phyloP scores from a whole-genome alignment of 192 early-diverging fungal species.

The Chytriomyces sp. region DNA sequence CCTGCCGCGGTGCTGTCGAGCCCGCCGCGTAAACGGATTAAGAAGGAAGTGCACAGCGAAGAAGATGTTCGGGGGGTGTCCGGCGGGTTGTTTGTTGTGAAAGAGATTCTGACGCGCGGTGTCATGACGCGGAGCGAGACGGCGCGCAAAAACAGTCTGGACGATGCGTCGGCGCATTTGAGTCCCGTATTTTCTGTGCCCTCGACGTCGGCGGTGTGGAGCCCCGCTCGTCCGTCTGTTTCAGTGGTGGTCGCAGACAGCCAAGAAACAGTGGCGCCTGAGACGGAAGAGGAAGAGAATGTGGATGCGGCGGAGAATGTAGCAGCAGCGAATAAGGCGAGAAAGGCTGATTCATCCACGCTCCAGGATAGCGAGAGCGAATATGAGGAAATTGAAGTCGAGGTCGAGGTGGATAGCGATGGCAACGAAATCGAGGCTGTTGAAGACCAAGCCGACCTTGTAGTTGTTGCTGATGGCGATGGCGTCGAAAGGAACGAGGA shows the following conservation, averaged over 20 bases:
- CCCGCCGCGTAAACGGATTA: too few species aligned
- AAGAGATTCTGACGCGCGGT: background rate
- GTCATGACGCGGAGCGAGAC: background rate
- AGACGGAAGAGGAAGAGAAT: background rate
- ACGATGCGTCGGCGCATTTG: background rate
- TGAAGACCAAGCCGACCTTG: background rate
- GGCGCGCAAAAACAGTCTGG: background rate
- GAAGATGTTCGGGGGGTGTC: too few species aligned
- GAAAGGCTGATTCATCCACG: background rate
- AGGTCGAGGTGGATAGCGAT: conserved; percentile 7
- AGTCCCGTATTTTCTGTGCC: background rate
- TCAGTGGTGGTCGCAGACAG: background rate
- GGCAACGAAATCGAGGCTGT: background rate
- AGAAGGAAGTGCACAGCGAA: too few species aligned
- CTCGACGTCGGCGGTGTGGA: background rate
- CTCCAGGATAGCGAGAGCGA: conserved; percentile 3
- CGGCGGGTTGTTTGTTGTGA: too few species aligned
- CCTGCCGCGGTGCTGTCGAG: too few species aligned
- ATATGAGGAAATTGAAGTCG: conserved; percentile 10
- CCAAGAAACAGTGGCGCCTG: background rate
- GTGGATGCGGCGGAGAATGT: background rate
- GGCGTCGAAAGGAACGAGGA: background rate
- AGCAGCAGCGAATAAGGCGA: background rate
- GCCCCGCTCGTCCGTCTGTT: background rate
- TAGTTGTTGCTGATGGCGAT: background rate